A percentile compares a stretch with the other conserved stretches of the same genome.
These are phyloP conservation scores for Phytophthora cryptogea DNA, from an alignment of 352 stramenopile species.

Conservation along the genomic window DNA sequence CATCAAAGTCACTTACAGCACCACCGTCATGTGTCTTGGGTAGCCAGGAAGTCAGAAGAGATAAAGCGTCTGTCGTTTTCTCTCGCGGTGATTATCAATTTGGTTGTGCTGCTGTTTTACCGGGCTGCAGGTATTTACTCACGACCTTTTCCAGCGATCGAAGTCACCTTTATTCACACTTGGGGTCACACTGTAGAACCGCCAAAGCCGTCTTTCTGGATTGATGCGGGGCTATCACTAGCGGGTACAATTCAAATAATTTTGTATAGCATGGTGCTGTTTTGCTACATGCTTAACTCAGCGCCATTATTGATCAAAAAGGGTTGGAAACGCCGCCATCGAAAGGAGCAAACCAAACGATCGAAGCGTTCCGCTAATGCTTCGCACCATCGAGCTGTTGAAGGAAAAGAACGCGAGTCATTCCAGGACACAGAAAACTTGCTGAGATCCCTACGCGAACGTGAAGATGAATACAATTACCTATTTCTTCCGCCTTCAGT, in stretches of 20 bases:
- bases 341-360: conserved; percentile 37
- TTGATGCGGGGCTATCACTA: conserved; percentile 44
- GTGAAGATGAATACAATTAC: conserved; percentile 72
- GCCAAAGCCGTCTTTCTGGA: conserved; percentile 33
- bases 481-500: conserved; percentile 46
- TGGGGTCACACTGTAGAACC: conserved; percentile 19
- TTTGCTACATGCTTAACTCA: conserved; percentile 70
- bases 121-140: conserved; percentile 56
- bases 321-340: conserved; percentile 64
- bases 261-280: conserved; percentile 51
- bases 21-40: conserved; percentile 35
- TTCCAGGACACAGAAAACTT: conserved; percentile 72
- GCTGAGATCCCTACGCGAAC: conserved; percentile 56
- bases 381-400: conserved; percentile 21
- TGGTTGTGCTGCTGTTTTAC: conserved; percentile 65
- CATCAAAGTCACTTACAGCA: conserved; percentile 59
- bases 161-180: conserved; percentile 41
- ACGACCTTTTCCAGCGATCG: conserved; percentile 49
- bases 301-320: conserved; percentile 72
- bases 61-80: conserved; percentile 63
- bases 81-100: conserved; percentile 58
- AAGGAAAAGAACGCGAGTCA: conserved; percentile 51
- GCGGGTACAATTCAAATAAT: conserved; percentile 59
- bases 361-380: conserved; percentile 51
- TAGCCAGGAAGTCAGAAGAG: conserved; percentile 45